Conservation (phyloP, 1,284 basidiomycete species). For the Sporisorium reilianum region DNA sequence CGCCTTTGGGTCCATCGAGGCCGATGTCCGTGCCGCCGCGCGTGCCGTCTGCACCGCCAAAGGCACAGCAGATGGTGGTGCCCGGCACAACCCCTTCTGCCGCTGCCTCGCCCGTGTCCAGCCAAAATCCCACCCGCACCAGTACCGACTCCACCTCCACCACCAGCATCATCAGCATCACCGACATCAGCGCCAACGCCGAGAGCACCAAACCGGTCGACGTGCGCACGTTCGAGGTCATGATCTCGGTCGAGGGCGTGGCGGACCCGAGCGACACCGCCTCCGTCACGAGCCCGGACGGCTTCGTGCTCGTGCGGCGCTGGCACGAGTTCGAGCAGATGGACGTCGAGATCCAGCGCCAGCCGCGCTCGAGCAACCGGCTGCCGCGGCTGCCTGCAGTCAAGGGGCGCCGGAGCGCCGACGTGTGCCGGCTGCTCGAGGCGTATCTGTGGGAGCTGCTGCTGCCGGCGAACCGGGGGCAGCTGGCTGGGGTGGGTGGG, state of each 20-base stretch:
- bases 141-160: constrained; percentile 13
- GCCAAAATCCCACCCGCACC: background rate
- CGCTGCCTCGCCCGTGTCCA: background rate
- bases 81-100: constrained; percentile 8
- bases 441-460: constrained; percentile 56
- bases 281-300: constrained; percentile 39
- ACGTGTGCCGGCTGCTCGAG: constrained; percentile 51
- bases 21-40: constrained; percentile 51
- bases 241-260: constrained; percentile 62
- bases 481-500: constrained; percentile 23
- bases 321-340: constrained; percentile 66
- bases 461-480: constrained; percentile 23
- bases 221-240: constrained; percentile 56
- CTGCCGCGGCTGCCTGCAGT: constrained; percentile 47
- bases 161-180: constrained; percentile 37
- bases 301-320: constrained; percentile 61
- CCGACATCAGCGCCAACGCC: constrained; percentile 61
- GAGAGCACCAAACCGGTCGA: constrained; percentile 53
- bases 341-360: constrained; percentile 54
- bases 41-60: constrained; percentile 35
- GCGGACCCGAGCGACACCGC: constrained; percentile 15
- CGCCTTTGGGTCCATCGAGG: constrained; percentile 34
- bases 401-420: constrained; percentile 48
- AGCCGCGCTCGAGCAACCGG: constrained; percentile 43
- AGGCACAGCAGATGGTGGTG: constrained; percentile 26